Conservation (phyloP, 495 filamentous ascomycete species). For the Penicilliopsis zonata region DNA sequence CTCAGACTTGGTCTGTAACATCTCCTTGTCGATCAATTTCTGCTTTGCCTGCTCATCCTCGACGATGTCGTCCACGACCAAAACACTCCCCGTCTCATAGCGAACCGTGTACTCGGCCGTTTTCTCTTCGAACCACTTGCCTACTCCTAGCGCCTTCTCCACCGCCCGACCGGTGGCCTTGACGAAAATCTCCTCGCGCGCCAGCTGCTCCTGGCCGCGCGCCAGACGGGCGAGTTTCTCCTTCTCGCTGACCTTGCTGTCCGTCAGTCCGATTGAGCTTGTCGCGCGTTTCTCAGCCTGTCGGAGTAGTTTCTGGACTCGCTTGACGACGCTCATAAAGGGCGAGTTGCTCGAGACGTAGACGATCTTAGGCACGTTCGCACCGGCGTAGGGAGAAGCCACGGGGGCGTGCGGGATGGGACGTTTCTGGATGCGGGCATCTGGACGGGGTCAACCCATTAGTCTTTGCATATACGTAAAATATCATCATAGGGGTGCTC, state of each 20-base stretch:
- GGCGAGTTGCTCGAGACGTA: conserved; percentile 67
- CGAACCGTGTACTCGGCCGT: conserved; percentile 40
- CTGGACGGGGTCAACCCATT: conserved; percentile 12
- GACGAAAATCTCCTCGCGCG: conserved; percentile 51
- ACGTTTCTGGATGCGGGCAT: conserved; percentile 46
- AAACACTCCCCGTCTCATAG: conserved; percentile 51
- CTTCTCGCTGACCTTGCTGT: conserved; percentile 27
- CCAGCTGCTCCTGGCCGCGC: conserved; percentile 22
- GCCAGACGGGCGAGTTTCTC: conserved; percentile 26
- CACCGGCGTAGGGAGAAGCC: conserved; percentile 41
- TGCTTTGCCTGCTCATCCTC: conserved; percentile 21
- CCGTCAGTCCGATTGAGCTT: conserved; percentile 22
- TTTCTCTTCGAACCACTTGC: conserved; percentile 49
- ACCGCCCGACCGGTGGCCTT: conserved; percentile 77
- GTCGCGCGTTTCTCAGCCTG: conserved; percentile 50
- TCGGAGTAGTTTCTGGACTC: conserved; percentile 58
- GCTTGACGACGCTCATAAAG: conserved; percentile 74
- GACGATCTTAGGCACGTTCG: conserved; percentile 48
- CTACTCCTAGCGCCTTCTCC: conserved; percentile 52
- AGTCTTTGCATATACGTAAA: too few species aligned
- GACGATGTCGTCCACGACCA: conserved; percentile 62
- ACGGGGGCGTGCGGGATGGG: conserved; percentile 60
- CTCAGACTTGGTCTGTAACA: conserved; percentile 9
- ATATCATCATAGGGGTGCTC: too few species aligned
- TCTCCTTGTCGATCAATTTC: conserved; percentile 4